A percentile compares a stretch with the other conserved stretches of the same genome.
Evolutionary conservation across 495 filamentous ascomycete species (phyloP).

Genomic region (Trichoderma virens): DNA sequence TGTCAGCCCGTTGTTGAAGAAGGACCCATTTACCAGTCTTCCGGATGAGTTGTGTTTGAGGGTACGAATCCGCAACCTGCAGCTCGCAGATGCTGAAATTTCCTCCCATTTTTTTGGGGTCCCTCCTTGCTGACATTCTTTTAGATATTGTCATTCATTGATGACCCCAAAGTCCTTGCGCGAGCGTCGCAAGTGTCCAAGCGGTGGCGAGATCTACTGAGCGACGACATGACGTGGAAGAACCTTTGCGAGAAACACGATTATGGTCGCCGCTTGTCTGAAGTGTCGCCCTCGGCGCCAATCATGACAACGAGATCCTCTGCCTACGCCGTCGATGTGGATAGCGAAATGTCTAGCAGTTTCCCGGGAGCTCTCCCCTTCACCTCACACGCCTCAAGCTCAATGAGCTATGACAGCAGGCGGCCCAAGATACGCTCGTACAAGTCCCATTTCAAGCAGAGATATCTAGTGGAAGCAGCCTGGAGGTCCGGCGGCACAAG

Average conservation of each 20-base stretch:
- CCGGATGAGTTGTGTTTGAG: conserved; percentile 88
- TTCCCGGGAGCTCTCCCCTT: conserved; percentile 31
- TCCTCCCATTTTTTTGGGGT: background rate
- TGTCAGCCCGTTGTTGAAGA: conserved; percentile 85
- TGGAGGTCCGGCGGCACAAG: conserved; percentile 85
- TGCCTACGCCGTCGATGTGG: conserved; percentile 16
- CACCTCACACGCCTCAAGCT: conserved; percentile 21
- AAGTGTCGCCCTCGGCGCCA: conserved; percentile 18
- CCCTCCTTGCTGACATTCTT: background rate
- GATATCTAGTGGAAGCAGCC: conserved; percentile 93
- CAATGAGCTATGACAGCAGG: conserved; percentile 33
- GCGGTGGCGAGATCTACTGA: conserved; percentile 85
- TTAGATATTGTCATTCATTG: conserved; percentile 86
- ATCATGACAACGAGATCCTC: conserved; percentile 13
- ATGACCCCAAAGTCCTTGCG: conserved; percentile 86
- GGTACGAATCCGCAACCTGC: conserved; percentile 40
- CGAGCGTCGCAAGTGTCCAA: conserved; percentile 88
- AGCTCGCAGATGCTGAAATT: conserved; percentile 6
- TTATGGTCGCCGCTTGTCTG: conserved; percentile 56
- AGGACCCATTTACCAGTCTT: conserved; percentile 84
- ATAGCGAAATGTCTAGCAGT: conserved; percentile 22
- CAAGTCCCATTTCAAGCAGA: conserved; percentile 93
- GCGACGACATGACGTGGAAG: conserved; percentile 97
- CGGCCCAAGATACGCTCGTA: conserved; percentile 57
- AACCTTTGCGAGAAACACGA: conserved; percentile 89